phyloP scores from a whole-genome alignment of 352 stramenopile species.

The Peronospora destructor region DNA sequence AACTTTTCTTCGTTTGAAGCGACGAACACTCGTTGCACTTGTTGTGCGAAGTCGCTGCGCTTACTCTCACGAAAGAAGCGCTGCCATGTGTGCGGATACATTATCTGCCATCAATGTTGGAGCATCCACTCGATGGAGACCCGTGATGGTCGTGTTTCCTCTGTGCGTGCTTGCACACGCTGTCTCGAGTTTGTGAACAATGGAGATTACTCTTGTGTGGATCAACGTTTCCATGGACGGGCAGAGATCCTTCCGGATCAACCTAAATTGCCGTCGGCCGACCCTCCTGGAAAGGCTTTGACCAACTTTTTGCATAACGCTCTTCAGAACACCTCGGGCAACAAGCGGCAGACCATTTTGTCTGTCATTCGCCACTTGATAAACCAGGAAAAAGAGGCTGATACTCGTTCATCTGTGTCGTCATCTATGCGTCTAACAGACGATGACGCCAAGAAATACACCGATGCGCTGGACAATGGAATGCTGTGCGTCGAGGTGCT shows the following conservation, averaged over 20 bases:
- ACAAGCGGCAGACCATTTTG: slow-evolving; percentile 39
- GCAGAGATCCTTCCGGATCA: slow-evolving; percentile 22
- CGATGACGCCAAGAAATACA: slow-evolving; percentile 27
- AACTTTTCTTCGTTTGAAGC: slow-evolving; percentile 38
- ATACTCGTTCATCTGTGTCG: slow-evolving; percentile 9
- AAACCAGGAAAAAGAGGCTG: slow-evolving; percentile 32
- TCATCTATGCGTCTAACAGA: slow-evolving; percentile 21
- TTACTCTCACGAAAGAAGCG: slow-evolving; percentile 32
- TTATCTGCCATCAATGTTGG: slow-evolving; percentile 38
- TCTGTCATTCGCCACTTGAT: slow-evolving; percentile 55
- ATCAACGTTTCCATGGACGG: slow-evolving; percentile 23
- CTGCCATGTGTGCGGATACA: slow-evolving; percentile 36
- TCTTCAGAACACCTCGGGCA: slow-evolving; percentile 25
- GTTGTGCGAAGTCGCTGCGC: slow-evolving; percentile 43
- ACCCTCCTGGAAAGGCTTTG: slow-evolving; percentile 21
- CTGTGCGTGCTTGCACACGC: slow-evolving; percentile 36
- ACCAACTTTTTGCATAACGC: slow-evolving; percentile 29
- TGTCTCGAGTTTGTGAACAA: slow-evolving; percentile 51
- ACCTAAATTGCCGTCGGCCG: slow-evolving; percentile 5
- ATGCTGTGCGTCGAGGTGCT: slow-evolving; percentile 23
- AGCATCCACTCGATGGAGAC: slow-evolving; percentile 32
- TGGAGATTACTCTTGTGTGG: slow-evolving; percentile 42
- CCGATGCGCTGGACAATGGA: slow-evolving; percentile 27
- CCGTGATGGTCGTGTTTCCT: slow-evolving; percentile 25
- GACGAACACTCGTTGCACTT: slow-evolving; percentile 49